Conservation (phyloP, 1,139 yeast species). For the Geotrichum cucujoidarum region DNA sequence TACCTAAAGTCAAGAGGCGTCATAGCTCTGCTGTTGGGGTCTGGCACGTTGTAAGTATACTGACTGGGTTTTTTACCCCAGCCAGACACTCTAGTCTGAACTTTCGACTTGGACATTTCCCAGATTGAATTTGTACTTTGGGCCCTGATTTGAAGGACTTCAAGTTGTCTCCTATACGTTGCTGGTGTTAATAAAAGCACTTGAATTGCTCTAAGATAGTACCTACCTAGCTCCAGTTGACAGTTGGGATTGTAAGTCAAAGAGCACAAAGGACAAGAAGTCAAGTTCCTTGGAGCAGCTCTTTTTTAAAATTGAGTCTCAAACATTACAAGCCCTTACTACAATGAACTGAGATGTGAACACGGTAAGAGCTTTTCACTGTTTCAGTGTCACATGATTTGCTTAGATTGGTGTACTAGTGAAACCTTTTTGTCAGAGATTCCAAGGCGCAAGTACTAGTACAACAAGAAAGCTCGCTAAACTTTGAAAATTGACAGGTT, state of each 20-base stretch:
- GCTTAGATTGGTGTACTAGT: not conserved
- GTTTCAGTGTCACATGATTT: not conserved
- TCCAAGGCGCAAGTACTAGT: too few relatives aligned
- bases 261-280: not conserved
- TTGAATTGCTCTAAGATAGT: too few relatives aligned
- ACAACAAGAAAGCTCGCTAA: too few relatives aligned
- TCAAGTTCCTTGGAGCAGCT: too few relatives aligned
- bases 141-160: too few relatives aligned
- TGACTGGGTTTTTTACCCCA: not conserved
- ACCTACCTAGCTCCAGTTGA: too few relatives aligned
- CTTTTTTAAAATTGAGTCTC: not conserved
- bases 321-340: not conserved
- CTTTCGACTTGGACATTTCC: not conserved
- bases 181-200: too few relatives aligned
- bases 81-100: not conserved
- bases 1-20: conserved; percentile 30
- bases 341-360: not conserved
- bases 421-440: not conserved
- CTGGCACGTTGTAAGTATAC: not conserved
- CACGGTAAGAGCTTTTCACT: not conserved
- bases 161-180: too few relatives aligned
- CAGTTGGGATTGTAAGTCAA: not conserved
- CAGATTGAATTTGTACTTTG: too few relatives aligned
- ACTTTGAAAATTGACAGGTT: too few relatives aligned
- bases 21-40: conserved; percentile 24